Evolutionary conservation across 805 yeast species (phyloP), one percentile per base, ranked within the genome.

Genomic region (Saccharomyces eubayanus): DNA sequence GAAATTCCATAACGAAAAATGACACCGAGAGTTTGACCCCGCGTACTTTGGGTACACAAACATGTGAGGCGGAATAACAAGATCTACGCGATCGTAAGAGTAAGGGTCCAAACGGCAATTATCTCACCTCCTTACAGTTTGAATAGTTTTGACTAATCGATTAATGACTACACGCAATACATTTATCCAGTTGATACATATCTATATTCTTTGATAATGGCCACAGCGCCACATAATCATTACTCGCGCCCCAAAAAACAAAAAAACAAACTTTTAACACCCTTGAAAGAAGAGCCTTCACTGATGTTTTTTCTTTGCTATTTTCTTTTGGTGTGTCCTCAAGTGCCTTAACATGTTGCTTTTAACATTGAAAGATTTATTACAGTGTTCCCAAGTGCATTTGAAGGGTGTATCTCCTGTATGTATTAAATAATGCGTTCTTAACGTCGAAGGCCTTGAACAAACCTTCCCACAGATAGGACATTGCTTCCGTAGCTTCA

Each of bases 261-360:
- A 6, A 36, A 36, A 8, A 24, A n/a, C n/a, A 24, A 24, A 24
- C 24, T 24, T 24, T 24, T 1, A n/a, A 2, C 30, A 28, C 5
- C 20, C 24, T 16, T 24, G 3, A 24, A 24, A 16, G 5, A 36
- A n/a, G 16, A 9, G 5, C 10, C 4, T 36, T 36, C 21, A 36
- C 43, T 36, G 24, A 6, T 36, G 43, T 36, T 36, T 36, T 36
- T 36, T 36, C 52, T 58, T 58, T 6, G 52, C 57, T 28, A 55
- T 49, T 46, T 69, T 74, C 47, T 72, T 61, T 55, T 72, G 71
- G 53, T 89, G 96, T 46, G 87, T 76, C 64, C 82, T 81, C 58
- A 80, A 78, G 67, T 89, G 97, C 57, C 97, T 75, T 5, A 85
- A 82, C 82, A 89, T 82, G 63, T 89, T 91, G 43, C 89, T 82